Conservation (phyloP, 371 early-diverging fungal species). For the Nematocida ironsii region DNA sequence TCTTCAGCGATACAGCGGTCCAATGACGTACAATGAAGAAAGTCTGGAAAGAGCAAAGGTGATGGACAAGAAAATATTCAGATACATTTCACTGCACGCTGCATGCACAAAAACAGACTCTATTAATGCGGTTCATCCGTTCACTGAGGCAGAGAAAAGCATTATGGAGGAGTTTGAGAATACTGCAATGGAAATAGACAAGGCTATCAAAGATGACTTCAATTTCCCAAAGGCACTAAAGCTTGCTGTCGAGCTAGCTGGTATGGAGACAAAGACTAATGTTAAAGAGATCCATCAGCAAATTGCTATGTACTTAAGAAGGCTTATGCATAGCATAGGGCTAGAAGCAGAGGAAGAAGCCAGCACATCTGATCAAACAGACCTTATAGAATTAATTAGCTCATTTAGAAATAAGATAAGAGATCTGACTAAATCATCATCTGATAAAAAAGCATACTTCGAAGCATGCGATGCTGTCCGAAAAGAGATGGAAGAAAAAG, state of each 20-base stretch:
- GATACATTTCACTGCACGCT: conserved; percentile 50
- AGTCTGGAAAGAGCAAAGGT: conserved; percentile 79
- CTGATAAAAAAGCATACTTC: conserved; percentile 49
- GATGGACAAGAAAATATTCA: conserved; percentile 75
- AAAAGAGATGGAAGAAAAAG: conserved; percentile 56
- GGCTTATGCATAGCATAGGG: conserved; percentile 50
- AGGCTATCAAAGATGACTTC: conserved; percentile 50
- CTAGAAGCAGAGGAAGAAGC: conserved; percentile 21
- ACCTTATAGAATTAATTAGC: conserved; percentile 30
- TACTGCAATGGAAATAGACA: conserved; percentile 27
- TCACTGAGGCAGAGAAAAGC: conserved; percentile 4
- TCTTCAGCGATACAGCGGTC: conserved; percentile 81
- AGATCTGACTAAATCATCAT: conserved; percentile 49
- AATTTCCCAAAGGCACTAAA: conserved; percentile 41
- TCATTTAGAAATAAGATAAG: conserved; percentile 66
- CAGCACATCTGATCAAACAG: neutral
- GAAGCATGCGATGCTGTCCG: conserved; percentile 66
- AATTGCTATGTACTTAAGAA: conserved; percentile 27
- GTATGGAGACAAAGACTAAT: neutral
- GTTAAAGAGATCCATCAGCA: conserved; percentile 19
- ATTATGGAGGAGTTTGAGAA: conserved; percentile 41
- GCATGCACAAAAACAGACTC: neutral
- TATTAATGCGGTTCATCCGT: conserved; percentile 8
- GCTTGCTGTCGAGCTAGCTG: neutral
- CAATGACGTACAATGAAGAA: conserved; percentile 80